These are phyloP conservation scores for Sesbania bispinosa DNA, from an alignment of 306 rosid genomes.

Conservation along the genomic window DNA sequence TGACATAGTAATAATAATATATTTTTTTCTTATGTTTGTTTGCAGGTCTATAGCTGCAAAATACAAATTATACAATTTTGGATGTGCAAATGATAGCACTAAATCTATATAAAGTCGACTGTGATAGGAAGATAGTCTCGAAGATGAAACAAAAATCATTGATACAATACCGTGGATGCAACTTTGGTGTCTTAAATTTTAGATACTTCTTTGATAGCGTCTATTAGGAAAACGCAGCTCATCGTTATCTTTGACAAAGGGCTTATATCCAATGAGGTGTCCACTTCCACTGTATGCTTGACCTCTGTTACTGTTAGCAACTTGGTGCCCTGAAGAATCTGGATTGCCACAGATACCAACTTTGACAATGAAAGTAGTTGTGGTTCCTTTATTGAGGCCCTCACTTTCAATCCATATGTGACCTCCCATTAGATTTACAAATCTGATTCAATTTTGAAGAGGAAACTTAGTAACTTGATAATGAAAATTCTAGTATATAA, in stretches of 20 bases:
- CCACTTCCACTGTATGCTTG: slow-evolving; percentile 47
- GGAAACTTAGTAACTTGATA: no score
- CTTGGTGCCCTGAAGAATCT: slow-evolving; percentile 31
- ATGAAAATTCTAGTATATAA: neutral
- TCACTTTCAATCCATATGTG: no score
- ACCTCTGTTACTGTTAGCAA: slow-evolving; percentile 20
- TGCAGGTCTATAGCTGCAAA: neutral
- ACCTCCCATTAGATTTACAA: no score
- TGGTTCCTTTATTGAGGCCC: no score
- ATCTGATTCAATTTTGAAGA: no score
- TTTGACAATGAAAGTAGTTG: slow-evolving; percentile 45
- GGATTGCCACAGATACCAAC: slow-evolving; percentile 46
- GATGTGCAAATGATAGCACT: neutral
- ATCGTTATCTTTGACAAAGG: slow-evolving; percentile 26
- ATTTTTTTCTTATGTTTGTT: no score
- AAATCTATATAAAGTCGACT: neutral
- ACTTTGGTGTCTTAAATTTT: neutral
- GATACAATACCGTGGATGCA: neutral
- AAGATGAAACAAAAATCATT: neutral
- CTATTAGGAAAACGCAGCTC: slow-evolving; percentile 28
- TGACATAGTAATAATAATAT: neutral
- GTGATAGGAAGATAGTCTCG: neutral
- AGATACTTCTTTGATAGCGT: slow-evolving; percentile 53
- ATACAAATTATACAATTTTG: neutral
- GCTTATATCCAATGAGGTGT: slow-evolving; percentile 38